Base-by-base conservation (phyloP, 2,329 filamentous ascomycete species). In the Rachicladosporium sp. region DNA sequence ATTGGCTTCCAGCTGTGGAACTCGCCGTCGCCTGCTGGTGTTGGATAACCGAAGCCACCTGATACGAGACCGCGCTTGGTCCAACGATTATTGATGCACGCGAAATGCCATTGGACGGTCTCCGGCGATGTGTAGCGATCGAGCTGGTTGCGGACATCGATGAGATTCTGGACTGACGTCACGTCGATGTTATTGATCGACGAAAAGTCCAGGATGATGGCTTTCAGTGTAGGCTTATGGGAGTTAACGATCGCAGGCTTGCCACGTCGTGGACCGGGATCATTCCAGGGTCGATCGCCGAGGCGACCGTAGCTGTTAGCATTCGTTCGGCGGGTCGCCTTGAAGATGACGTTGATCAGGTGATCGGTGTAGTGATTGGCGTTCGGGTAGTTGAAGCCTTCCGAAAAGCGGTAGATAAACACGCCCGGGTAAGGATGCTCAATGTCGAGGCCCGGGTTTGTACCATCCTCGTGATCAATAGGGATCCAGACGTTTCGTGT, bases 381-480 rank as follows among this genome's bases (percentile, higher is more conserved):
- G 51, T 94, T 98, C 44, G 89, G 86, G 54, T 95, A 98, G 63
- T 89, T 93, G 70, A 93, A 94, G 32, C 88, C 85, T 64, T 96
- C 89, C 0, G 82, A 78, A 61, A 93, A 95, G 33, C 89, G 79
- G 66, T 93, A 96, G 54, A 96, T 93, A 64, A 96, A 93, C 49
- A 98, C 73, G 37, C 91, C 91, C 0, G 89, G 89, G 52, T 89
- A 86, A 1, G 91, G 88, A 40, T 76, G 76, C 45, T 84, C 71
- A n/a, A 93, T 68, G 8, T 81, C 72, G 36, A 95, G 70, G 21
- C 80, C 71, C 0, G 89, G 88, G 59, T 96, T 96, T 1, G 85
- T 87, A 21, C 89, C 89, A 57, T 96, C 89, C 11, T 71, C 69
- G 57, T 91, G 86, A 52, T 84, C 78, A 43, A 95, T 69, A 0